Conservation (phyloP, 495 filamentous ascomycete genomes). For the Penicillium ochrochloron region DNA sequence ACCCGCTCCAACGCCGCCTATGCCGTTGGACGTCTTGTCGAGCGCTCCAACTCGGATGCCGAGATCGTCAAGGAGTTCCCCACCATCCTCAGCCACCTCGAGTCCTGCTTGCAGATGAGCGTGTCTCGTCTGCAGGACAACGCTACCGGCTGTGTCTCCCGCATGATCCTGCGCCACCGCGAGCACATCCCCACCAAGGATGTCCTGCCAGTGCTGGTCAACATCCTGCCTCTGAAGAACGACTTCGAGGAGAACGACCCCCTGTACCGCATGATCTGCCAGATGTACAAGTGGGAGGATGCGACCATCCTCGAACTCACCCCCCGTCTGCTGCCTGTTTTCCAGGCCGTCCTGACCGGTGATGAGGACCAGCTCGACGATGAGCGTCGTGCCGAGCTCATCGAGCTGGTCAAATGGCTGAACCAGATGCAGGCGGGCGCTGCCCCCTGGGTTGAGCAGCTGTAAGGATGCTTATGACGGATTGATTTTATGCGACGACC, state of each 20-base stretch:
- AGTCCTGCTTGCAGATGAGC: conserved; percentile 76
- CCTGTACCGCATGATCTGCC: conserved; percentile 83
- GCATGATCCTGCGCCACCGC: conserved; percentile 86
- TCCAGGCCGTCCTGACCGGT: conserved; percentile 76
- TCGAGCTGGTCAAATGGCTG: conserved; percentile 73
- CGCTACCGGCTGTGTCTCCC: conserved; percentile 86
- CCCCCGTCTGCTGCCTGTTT: conserved; percentile 73
- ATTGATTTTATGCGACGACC: conserved; percentile 33
- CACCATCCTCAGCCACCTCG: conserved; percentile 79
- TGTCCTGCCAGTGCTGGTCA: conserved; percentile 79
- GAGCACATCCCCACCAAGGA: conserved; percentile 77
- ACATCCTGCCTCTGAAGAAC: conserved; percentile 84
- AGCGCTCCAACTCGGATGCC: conserved; percentile 72
- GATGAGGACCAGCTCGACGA: conserved; percentile 84
- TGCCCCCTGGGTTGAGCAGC: conserved; percentile 52
- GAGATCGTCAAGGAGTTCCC: conserved; percentile 74
- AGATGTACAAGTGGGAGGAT: conserved; percentile 78
- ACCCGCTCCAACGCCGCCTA: conserved; percentile 95
- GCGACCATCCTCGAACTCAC: conserved; percentile 76
- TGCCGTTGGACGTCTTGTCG: conserved; percentile 80
- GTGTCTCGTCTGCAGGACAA: conserved; percentile 87
- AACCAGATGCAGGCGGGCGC: conserved; percentile 56
- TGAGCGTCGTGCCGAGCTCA: conserved; percentile 71
- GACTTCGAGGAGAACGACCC: conserved; percentile 97
- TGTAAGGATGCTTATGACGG: conserved; percentile 33